Evolutionary conservation across 2,329 filamentous ascomycete species (phyloP).

Genomic region (Xenoacremonium recifei): DNA sequence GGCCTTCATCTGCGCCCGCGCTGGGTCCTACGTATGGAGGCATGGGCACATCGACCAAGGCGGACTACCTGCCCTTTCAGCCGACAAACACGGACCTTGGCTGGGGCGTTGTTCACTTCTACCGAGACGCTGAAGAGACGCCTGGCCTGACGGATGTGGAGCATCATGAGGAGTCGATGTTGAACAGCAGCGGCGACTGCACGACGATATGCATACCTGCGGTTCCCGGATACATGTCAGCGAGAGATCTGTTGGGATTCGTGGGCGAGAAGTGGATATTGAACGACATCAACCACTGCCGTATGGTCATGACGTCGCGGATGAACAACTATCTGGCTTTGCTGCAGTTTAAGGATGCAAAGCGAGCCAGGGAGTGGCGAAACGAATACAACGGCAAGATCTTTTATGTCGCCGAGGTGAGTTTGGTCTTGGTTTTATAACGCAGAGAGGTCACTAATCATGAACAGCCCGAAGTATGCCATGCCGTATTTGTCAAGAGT

Average conservation of each 20-base stretch:
- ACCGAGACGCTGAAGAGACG: constrained; percentile 79
- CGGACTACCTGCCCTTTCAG: constrained; percentile 70
- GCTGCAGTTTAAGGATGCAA: constrained; percentile 83
- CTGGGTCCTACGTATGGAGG: constrained; percentile 55
- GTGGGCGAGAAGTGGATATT: constrained; percentile 79
- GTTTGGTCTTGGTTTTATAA: constrained; percentile 5
- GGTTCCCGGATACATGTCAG: constrained; percentile 90
- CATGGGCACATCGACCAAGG: constrained; percentile 77
- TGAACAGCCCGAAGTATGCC: constrained; percentile 81
- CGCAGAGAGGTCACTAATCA: constrained; percentile 12
- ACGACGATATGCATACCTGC: constrained; percentile 91
- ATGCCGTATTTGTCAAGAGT: constrained; percentile 90
- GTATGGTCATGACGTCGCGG: constrained; percentile 86
- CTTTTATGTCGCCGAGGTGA: constrained; percentile 87
- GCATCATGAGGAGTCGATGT: constrained; percentile 26
- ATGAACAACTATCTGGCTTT: constrained; percentile 93
- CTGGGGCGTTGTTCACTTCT: constrained; percentile 93
- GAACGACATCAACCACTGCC: constrained; percentile 85
- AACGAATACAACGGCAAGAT: constrained; percentile 88
- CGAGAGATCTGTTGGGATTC: constrained; percentile 87
- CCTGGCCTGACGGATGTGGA: constrained; percentile 45
- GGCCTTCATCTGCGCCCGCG: constrained; percentile 49
- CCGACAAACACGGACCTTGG: constrained; percentile 74
- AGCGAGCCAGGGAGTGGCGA: constrained; percentile 76
- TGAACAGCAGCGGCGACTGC: constrained; percentile 58